phyloP scores from a whole-genome alignment of 768 basidiomycete species.

The Trametes sanguinea region DNA sequence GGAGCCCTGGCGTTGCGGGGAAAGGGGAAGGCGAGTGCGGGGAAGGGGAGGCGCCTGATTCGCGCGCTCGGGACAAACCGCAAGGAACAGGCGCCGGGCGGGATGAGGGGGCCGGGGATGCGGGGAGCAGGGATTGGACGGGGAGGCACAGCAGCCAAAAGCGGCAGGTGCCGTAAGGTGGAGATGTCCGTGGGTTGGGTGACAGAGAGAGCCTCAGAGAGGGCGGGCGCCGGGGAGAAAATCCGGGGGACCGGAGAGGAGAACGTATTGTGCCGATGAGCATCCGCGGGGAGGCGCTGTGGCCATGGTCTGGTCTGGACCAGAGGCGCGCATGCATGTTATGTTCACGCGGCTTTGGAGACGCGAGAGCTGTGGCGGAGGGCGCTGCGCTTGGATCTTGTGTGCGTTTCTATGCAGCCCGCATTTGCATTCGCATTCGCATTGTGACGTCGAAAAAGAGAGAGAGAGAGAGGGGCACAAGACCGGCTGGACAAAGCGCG shows the following conservation, averaged over 20 bases:
- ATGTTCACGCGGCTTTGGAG: background rate
- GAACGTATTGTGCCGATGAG: conserved; percentile 15
- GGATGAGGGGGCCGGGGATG: conserved; percentile 11
- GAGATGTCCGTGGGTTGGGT: conserved; percentile 17
- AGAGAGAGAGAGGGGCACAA: background rate
- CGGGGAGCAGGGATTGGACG: conserved; percentile 1
- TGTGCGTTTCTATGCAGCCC: background rate
- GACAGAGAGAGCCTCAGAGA: background rate
- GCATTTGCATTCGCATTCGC: too few species aligned
- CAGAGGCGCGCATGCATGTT: background rate
- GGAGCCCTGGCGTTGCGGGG: conserved; percentile 18
- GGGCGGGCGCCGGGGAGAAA: conserved; percentile 19
- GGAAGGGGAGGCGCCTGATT: conserved; percentile 13
- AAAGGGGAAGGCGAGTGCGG: conserved; percentile 18
- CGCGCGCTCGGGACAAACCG: conserved; percentile 1
- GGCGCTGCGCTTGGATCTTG: conserved; percentile 4
- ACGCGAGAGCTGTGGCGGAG: background rate
- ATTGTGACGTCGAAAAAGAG: background rate
- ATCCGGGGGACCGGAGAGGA: conserved; percentile 10
- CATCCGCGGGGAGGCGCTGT: conserved; percentile 5
- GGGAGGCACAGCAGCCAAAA: background rate
- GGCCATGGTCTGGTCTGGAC: conserved; percentile 1
- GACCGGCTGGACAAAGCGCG: background rate
- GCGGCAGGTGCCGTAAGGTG: conserved; percentile 17
- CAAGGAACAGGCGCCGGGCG: conserved; percentile 5